phyloP scores from a whole-genome alignment of 495 filamentous ascomycete species.

The Bathelium albidoporum region DNA sequence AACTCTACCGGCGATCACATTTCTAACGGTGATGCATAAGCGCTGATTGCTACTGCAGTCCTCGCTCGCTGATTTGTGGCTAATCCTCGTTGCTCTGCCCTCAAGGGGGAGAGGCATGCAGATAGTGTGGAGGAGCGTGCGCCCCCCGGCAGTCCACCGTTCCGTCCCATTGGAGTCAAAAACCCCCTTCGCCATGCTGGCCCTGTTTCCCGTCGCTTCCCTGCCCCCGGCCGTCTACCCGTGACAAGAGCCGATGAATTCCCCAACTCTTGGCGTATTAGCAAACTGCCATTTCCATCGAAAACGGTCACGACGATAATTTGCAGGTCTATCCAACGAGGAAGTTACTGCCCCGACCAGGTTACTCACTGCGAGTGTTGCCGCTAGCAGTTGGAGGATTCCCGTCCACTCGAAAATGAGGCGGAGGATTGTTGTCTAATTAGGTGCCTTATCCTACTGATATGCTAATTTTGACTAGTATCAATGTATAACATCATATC shows the following conservation, averaged over 20 bases:
- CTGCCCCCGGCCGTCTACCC: background rate
- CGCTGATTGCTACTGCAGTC: background rate
- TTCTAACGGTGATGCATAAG: constrained; percentile 5
- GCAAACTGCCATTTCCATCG: background rate
- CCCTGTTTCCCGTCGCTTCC: background rate
- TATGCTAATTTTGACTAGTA: background rate
- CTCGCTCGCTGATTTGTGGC: background rate
- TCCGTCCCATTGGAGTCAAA: background rate
- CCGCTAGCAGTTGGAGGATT: background rate
- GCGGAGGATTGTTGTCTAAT: background rate
- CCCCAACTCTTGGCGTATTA: background rate
- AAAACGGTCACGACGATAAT: background rate
- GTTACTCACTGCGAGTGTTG: background rate
- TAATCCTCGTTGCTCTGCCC: background rate
- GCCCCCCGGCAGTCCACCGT: background rate
- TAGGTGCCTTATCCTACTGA: background rate
- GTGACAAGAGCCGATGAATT: background rate
- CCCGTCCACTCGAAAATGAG: background rate
- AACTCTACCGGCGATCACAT: background rate
- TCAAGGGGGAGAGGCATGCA: background rate
- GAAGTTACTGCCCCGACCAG: background rate
- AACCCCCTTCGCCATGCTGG: background rate
- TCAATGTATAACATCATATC: constrained; percentile 1
- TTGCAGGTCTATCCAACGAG: background rate
- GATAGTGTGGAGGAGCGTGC: background rate